Percentiles rank a stretch among this genome's conserved stretches.
These are phyloP conservation scores for Gaeumannomyces sp. DNA, from an alignment of 2,329 filamentous ascomycete genomes.

Conservation along the genomic window DNA sequence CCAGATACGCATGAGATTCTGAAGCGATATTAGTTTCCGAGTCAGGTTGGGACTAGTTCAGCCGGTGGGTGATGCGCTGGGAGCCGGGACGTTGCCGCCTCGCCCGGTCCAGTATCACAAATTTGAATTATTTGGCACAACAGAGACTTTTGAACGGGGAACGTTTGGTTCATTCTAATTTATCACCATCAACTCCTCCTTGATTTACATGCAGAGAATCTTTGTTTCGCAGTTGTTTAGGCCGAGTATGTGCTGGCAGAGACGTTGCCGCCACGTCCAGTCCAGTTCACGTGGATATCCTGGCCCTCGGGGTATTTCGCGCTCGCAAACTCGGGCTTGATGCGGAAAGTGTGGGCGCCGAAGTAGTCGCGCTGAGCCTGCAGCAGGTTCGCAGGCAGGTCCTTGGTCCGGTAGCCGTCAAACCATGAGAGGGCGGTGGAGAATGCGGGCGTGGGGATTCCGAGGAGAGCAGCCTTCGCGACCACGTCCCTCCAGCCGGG, in stretches of 20 bases:
- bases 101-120: neutral
- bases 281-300: constrained; percentile 99
- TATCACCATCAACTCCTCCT: neutral
- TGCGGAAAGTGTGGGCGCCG: constrained; percentile 83
- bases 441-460: constrained; percentile 95
- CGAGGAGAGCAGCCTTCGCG: constrained; percentile 84
- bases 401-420: constrained; percentile 95
- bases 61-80: too few relatives aligned
- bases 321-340: constrained; percentile 74
- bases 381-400: constrained; percentile 95
- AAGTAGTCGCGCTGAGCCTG: constrained; percentile 99
- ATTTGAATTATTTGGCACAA: neutral
- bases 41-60: too few relatives aligned
- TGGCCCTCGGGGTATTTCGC: constrained; percentile 76
- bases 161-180: neutral
- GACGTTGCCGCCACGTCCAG: constrained; percentile 92
- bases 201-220: neutral
- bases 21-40: too few relatives aligned
- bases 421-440: constrained; percentile 97
- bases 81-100: too few relatives aligned
- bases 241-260: constrained; percentile 97
- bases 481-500: constrained; percentile 87
- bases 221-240: constrained; percentile 47
- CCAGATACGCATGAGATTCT: too few relatives aligned
- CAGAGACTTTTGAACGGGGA: neutral